These are phyloP conservation scores for Teunomyces kruisii DNA, from an alignment of 805 yeast genomes.

Conservation along the genomic window DNA sequence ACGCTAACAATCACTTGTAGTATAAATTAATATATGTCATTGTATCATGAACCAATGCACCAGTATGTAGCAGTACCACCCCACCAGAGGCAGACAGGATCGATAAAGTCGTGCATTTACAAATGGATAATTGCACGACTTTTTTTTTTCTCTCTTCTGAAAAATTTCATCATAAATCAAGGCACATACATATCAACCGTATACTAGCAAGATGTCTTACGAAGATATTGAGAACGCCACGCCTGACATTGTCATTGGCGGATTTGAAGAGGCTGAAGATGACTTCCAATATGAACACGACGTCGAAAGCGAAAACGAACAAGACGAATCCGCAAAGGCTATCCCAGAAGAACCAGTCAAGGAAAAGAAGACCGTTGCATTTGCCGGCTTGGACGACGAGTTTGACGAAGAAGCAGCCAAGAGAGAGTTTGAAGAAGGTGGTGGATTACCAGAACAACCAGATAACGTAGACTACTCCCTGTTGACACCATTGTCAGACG, in stretches of 20 bases:
- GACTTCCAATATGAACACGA: slow-evolving; percentile 54
- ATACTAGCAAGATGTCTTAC: slow-evolving; percentile 51
- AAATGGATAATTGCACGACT: neutral
- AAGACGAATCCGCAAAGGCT: slow-evolving; percentile 39
- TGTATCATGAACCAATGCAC: too few species aligned
- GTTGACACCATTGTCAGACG: slow-evolving; percentile 88
- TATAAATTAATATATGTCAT: neutral
- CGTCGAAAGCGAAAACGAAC: slow-evolving; percentile 46
- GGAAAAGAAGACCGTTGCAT: slow-evolving; percentile 74
- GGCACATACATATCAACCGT: slow-evolving; percentile 1
- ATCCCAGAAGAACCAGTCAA: slow-evolving; percentile 32
- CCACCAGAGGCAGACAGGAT: too few species aligned
- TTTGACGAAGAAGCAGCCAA: slow-evolving; percentile 73
- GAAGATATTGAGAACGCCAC: slow-evolving; percentile 81
- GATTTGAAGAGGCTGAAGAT: slow-evolving; percentile 38
- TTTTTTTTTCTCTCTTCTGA: slow-evolving; percentile 4
- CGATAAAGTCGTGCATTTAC: neutral
- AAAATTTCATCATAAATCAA: slow-evolving; percentile 7
- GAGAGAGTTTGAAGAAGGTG: slow-evolving; percentile 94
- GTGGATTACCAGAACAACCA: slow-evolving; percentile 97
- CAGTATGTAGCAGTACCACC: too few species aligned
- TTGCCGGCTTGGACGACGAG: slow-evolving; percentile 66
- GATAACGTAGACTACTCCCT: slow-evolving; percentile 77
- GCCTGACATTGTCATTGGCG: slow-evolving; percentile 79
- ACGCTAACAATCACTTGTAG: slow-evolving; percentile 10